Conservation (phyloP, 192 early-diverging fungal species). For the Coemansia sp. region DNA sequence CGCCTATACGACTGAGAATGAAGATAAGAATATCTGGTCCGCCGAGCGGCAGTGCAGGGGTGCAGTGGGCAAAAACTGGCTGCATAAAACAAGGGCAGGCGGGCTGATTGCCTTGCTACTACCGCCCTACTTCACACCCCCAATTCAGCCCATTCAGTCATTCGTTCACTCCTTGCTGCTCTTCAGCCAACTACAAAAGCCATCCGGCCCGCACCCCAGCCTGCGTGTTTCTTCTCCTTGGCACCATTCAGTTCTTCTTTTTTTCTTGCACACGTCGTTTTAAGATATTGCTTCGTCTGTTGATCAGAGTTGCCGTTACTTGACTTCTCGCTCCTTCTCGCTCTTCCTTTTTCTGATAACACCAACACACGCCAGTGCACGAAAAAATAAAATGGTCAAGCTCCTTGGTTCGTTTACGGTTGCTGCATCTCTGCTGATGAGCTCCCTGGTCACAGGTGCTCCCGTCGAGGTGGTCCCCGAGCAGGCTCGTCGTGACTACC, state of each 20-base stretch:
- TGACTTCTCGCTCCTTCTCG: background rate
- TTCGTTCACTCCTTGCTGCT: background rate
- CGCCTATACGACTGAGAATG: background rate
- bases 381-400: conserved; percentile 14
- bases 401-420: conserved; percentile 6
- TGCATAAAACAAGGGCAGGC: background rate
- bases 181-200: conserved; percentile 3
- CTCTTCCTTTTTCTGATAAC: background rate
- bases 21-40: background rate
- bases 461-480: conserved; percentile 15
- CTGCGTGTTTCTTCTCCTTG: conserved; percentile 5
- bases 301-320: conserved; percentile 25
- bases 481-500: conserved; percentile 38
- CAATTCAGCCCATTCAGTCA: background rate
- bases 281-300: conserved; percentile 18
- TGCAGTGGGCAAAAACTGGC: background rate
- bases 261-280: conserved; percentile 11
- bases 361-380: background rate
- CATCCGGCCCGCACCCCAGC: background rate
- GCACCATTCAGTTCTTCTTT: conserved; percentile 5
- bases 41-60: background rate
- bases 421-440: conserved; percentile 8
- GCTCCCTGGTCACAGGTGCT: conserved; percentile 1
- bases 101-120: background rate
- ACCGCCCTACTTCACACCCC: conserved; percentile 4